Evolutionary conservation across 257 asterid species (phyloP).

Genomic region (Verbena officinalis): DNA sequence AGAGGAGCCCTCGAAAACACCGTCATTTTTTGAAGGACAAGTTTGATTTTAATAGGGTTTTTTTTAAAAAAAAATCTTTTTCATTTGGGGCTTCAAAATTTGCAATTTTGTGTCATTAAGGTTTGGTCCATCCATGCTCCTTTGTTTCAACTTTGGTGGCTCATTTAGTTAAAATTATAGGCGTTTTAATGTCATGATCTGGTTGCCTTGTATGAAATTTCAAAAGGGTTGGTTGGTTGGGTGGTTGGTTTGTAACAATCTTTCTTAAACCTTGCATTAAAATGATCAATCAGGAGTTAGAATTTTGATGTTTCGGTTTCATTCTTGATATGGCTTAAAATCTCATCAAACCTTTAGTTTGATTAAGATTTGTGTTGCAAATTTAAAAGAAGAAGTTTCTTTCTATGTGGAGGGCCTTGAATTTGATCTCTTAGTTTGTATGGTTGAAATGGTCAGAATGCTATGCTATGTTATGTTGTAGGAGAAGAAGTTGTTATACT

Average conservation of each 20-base stretch:
- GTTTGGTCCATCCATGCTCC: neutral
- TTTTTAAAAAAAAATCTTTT: too few relatives aligned
- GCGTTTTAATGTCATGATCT: slow-evolving; percentile 10
- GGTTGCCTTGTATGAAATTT: slow-evolving; percentile 30
- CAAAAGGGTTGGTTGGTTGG: neutral
- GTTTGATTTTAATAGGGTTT: slow-evolving; percentile 13
- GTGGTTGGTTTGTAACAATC: neutral
- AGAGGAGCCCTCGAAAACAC: too few relatives aligned
- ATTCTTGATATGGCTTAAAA: too few relatives aligned
- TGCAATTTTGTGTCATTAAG: neutral
- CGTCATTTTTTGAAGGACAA: neutral
- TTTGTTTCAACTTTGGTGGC: slow-evolving; percentile 2
- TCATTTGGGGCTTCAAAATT: too few relatives aligned
- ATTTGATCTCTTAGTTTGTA: neutral
- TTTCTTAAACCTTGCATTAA: slow-evolving; percentile 9
- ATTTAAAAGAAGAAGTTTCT: neutral
- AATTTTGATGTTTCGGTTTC: too few relatives aligned
- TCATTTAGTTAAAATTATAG: neutral
- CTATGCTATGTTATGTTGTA: neutral
- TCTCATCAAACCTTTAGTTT: too few relatives aligned
- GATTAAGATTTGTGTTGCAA: neutral
- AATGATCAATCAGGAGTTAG: too few relatives aligned
- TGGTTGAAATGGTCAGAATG: neutral
- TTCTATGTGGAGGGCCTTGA: neutral
- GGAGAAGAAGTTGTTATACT: too few relatives aligned